phyloP scores from a whole-genome alignment of 768 basidiomycete genomes.

The Lanmaoa pseudosensibilis region DNA sequence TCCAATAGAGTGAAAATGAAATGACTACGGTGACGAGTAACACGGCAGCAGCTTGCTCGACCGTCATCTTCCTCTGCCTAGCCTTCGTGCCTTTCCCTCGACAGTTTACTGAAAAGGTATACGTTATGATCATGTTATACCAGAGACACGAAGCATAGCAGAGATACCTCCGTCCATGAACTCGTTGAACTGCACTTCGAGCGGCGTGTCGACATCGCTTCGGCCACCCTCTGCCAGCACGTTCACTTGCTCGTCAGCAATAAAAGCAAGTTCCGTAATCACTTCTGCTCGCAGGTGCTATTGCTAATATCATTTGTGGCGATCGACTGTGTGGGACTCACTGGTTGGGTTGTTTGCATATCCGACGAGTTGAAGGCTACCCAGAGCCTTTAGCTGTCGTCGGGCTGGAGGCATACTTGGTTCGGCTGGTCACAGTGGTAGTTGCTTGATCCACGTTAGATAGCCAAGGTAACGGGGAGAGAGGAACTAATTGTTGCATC shows the following conservation, averaged over 20 bases:
- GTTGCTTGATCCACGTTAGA: background rate
- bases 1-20: background rate
- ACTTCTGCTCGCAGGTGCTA: constrained; percentile 17
- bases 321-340: constrained; percentile 8
- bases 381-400: constrained; percentile 15
- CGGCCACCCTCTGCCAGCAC: background rate
- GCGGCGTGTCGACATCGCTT: constrained; percentile 4
- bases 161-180: constrained; percentile 29
- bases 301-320: background rate
- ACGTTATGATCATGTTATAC: background rate
- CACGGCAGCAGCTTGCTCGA: constrained; percentile 25
- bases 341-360: constrained; percentile 28
- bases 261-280: constrained; percentile 28
- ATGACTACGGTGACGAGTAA: constrained; percentile 24
- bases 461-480: background rate
- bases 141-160: background rate
- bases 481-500: background rate
- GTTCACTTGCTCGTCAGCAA: constrained; percentile 13
- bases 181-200: constrained; percentile 28
- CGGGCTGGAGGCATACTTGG: constrained; percentile 24
- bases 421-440: background rate
- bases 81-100: constrained; percentile 22
- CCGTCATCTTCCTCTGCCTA: constrained; percentile 21
- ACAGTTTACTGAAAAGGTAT: constrained; percentile 20
- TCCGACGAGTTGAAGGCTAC: constrained; percentile 22